These are phyloP conservation scores for Tagetes erecta DNA, from an alignment of 129 eudicot species.

Conservation along the genomic window DNA sequence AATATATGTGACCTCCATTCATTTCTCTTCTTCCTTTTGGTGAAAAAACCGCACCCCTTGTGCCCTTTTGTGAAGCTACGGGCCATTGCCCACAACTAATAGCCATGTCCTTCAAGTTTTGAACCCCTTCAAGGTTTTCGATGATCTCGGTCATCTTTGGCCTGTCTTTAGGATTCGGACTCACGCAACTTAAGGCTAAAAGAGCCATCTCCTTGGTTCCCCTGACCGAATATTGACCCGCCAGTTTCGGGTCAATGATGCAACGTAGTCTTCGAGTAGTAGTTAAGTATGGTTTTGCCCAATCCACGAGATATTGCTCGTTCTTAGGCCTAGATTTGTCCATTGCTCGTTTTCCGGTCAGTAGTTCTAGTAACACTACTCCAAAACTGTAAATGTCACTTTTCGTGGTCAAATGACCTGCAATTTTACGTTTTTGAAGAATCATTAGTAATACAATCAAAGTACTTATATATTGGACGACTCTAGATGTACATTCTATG, in stretches of 20 bases:
- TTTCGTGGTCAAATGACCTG: conserved; percentile 88
- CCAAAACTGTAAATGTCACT: conserved; percentile 95
- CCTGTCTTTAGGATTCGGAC: conserved; percentile 82
- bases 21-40: conserved; percentile 46
- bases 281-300: conserved; percentile 75
- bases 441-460: not conserved
- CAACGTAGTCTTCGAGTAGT: conserved; percentile 64
- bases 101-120: conserved; percentile 76
- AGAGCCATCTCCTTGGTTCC: conserved; percentile 82
- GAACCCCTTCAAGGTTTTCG: conserved; percentile 66
- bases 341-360: conserved; percentile 88
- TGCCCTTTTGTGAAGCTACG: conserved; percentile 45
- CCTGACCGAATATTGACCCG: conserved; percentile 84
- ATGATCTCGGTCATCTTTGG: conserved; percentile 77
- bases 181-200: conserved; percentile 66
- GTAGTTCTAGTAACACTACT: conserved; percentile 76
- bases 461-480: not conserved
- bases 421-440: conserved; percentile 11
- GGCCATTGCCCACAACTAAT: conserved; percentile 84
- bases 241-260: conserved; percentile 75
- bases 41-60: conserved; percentile 36
- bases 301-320: conserved; percentile 81
- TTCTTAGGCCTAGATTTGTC: conserved; percentile 65
- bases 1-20: conserved; percentile 42
- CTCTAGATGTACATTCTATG: not conserved